Conservation (phyloP, 2,329 filamentous ascomycete genomes). For the Neonectria magnoliae region DNA sequence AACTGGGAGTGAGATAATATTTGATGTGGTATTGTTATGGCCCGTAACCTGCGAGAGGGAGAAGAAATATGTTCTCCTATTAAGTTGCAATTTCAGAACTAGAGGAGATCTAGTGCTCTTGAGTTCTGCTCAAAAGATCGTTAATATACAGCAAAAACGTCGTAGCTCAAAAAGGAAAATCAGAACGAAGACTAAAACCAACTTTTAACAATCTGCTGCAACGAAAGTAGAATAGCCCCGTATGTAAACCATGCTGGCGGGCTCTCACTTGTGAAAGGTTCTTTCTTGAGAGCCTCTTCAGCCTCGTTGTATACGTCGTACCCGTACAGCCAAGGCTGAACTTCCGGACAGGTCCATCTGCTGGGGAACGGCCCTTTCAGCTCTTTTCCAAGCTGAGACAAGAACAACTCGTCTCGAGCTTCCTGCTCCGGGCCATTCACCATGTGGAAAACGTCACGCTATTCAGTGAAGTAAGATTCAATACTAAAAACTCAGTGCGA, state of each 20-base stretch:
- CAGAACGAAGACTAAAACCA: background rate
- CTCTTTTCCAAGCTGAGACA: constrained; percentile 61
- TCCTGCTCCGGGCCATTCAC: constrained; percentile 65
- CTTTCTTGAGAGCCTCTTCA: constrained; percentile 45
- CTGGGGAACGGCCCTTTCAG: constrained; percentile 66
- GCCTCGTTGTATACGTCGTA: constrained; percentile 70
- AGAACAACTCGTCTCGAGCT: constrained; percentile 65
- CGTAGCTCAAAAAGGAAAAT: too few relatives aligned
- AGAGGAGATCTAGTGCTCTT: too few relatives aligned
- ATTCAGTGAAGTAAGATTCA: background rate
- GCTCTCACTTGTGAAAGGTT: constrained; percentile 10
- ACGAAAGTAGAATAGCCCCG: background rate
- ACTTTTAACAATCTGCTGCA: background rate
- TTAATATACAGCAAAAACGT: too few relatives aligned
- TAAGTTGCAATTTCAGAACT: too few relatives aligned
- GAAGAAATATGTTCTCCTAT: too few relatives aligned
- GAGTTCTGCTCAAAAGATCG: too few relatives aligned
- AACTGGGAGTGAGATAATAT: too few relatives aligned
- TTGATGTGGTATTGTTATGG: too few relatives aligned
- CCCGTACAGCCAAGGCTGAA: constrained; percentile 72
- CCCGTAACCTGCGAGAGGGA: too few relatives aligned
- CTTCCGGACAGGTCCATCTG: constrained; percentile 65
- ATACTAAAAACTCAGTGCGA: background rate
- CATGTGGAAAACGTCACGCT: constrained; percentile 65
- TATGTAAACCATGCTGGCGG: background rate